phyloP scores from a whole-genome alignment of 352 stramenopile genomes.

The Globisporangium solare region DNA sequence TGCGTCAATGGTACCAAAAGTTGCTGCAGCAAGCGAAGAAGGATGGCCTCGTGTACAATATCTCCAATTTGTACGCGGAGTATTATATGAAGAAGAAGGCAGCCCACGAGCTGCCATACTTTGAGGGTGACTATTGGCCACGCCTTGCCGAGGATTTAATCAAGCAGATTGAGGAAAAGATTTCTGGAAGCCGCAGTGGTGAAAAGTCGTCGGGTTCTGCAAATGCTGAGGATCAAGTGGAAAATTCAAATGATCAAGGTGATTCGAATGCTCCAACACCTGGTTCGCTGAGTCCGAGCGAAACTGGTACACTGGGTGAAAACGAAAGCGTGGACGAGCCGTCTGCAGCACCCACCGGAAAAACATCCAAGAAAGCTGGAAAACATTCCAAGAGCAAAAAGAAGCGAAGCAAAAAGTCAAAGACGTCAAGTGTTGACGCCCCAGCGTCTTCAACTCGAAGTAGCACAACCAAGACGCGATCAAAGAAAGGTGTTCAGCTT shows the following conservation, averaged over 20 bases:
- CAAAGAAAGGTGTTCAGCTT: slow-evolving; percentile 49
- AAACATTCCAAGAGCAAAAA: slow-evolving; percentile 58
- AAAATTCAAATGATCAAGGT: slow-evolving; percentile 13
- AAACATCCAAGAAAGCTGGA: slow-evolving; percentile 19
- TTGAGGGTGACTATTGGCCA: slow-evolving; percentile 99
- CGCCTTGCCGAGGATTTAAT: slow-evolving; percentile 98
- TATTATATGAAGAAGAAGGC: slow-evolving; percentile 88
- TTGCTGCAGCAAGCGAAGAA: slow-evolving; percentile 77
- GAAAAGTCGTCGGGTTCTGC: slow-evolving; percentile 17
- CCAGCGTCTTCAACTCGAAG: slow-evolving; percentile 42
- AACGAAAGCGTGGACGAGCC: slow-evolving; percentile 11
- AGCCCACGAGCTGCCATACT: slow-evolving; percentile 94
- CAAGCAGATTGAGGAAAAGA: slow-evolving; percentile 96
- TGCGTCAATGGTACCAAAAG: slow-evolving; percentile 88
- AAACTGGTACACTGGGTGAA: slow-evolving; percentile 28
- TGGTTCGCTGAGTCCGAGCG: slow-evolving; percentile 47
- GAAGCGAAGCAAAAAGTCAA: slow-evolving; percentile 73
- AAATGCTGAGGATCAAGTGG: slow-evolving; percentile 14
- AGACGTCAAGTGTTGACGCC: slow-evolving; percentile 58
- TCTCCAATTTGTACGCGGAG: slow-evolving; percentile 83
- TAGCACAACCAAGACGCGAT: slow-evolving; percentile 64
- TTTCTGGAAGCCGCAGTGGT: slow-evolving; percentile 24
- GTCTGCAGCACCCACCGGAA: slow-evolving; percentile 9
- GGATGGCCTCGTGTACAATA: slow-evolving; percentile 72
- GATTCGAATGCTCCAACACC: slow-evolving; percentile 36